phyloP scores from a whole-genome alignment of 1,139 yeast genomes.

The Kodamaea plutei region DNA sequence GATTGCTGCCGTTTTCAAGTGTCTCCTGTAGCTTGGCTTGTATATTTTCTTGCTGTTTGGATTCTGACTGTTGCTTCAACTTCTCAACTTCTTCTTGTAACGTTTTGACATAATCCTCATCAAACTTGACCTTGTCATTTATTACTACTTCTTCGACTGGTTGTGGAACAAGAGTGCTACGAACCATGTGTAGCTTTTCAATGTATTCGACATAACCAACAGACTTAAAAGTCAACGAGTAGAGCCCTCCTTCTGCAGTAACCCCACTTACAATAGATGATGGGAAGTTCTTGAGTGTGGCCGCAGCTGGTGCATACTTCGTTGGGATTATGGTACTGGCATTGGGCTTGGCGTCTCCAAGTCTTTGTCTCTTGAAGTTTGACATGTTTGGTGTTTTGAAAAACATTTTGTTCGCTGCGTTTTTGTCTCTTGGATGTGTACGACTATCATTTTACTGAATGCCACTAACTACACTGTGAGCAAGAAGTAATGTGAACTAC shows the following conservation, averaged over 20 bases:
- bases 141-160: constrained; percentile 13
- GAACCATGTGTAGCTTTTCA: constrained; percentile 35
- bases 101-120: constrained; percentile 14
- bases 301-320: constrained; percentile 31
- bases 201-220: constrained; percentile 35
- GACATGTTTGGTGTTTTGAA: constrained; percentile 1
- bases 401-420: neutral
- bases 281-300: constrained; percentile 33
- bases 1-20: constrained; percentile 14
- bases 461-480: no score
- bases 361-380: constrained; percentile 7
- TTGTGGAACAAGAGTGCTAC: constrained; percentile 9
- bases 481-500: no score
- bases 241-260: constrained; percentile 44
- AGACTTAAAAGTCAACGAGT: constrained; percentile 42
- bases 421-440: neutral
- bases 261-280: constrained; percentile 42
- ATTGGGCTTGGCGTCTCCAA: constrained; percentile 1
- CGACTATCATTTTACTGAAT: no score
- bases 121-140: constrained; percentile 16
- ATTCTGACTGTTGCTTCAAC: constrained; percentile 7
- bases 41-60: constrained; percentile 1
- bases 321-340: constrained; percentile 17
- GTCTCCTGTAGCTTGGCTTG: constrained; percentile 16
- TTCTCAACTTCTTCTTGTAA: constrained; percentile 18